phyloP scores from a whole-genome alignment of 768 basidiomycete species.

The Rhodotorula toruloides region DNA sequence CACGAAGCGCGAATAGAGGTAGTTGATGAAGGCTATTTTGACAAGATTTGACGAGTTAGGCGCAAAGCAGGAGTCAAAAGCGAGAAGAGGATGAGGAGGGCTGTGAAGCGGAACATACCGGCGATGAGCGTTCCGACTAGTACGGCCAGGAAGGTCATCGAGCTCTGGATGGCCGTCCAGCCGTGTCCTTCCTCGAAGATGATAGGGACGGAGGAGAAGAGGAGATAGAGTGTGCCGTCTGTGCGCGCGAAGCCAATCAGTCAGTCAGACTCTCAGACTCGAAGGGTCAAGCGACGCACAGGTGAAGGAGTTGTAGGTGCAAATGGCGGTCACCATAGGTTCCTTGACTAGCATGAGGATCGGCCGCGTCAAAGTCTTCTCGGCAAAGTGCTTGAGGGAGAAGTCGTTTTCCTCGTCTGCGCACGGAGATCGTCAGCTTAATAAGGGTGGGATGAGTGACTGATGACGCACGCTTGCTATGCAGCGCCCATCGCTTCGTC shows the following conservation, averaged over 20 bases:
- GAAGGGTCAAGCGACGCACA: conserved; percentile 6
- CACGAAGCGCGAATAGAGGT: conserved; percentile 27
- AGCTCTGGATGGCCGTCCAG: conserved; percentile 43
- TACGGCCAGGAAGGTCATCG: conserved; percentile 45
- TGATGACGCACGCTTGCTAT: conserved; percentile 17
- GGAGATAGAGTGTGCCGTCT: background rate
- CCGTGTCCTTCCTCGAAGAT: conserved; percentile 42
- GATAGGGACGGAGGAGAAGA: conserved; percentile 16
- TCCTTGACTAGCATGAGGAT: conserved; percentile 44
- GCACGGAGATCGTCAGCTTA: conserved; percentile 7
- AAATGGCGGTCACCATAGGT: conserved; percentile 43
- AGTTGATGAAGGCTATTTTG: background rate
- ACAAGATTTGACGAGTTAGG: conserved; percentile 1
- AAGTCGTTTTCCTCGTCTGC: conserved; percentile 45
- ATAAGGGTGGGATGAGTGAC: background rate
- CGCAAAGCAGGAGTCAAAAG: no score
- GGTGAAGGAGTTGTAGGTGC: conserved; percentile 41
- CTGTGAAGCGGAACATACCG: no score
- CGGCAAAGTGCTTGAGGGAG: conserved; percentile 43
- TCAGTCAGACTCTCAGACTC: background rate
- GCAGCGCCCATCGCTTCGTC: conserved; percentile 43
- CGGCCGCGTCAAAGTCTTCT: conserved; percentile 43
- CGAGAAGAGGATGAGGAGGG: no score
- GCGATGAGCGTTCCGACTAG: conserved; percentile 46
- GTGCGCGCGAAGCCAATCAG: conserved; percentile 1